phyloP scores from a whole-genome alignment of 805 yeast species.

The Priceomyces carsonii region DNA sequence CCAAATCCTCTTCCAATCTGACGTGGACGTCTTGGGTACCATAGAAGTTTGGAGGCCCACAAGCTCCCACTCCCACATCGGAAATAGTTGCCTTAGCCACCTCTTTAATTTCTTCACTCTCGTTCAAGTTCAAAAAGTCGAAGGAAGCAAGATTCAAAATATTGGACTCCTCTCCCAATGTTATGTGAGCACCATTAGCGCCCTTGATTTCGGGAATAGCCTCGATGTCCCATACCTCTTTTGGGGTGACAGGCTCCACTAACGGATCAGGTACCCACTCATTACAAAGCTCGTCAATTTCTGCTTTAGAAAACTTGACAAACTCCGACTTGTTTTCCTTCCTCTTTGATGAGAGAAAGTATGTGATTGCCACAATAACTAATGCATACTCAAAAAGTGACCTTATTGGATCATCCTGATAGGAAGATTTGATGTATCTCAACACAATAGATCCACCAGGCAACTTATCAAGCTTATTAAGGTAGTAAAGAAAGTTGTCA shows the following conservation, averaged over 20 bases:
- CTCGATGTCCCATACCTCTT: slow-evolving; percentile 62
- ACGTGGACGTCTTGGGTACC: slow-evolving; percentile 94
- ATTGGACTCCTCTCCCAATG: slow-evolving; percentile 24
- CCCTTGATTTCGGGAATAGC: slow-evolving; percentile 66
- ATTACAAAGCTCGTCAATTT: slow-evolving; percentile 77
- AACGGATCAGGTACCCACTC: slow-evolving; percentile 94
- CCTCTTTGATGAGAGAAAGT: slow-evolving; percentile 76
- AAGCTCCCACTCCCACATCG: slow-evolving; percentile 91
- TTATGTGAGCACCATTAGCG: slow-evolving; percentile 44
- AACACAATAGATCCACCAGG: slow-evolving; percentile 64
- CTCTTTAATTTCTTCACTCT: slow-evolving; percentile 44
- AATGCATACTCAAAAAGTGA: slow-evolving; percentile 77
- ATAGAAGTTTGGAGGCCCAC: slow-evolving; percentile 97
- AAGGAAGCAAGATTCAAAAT: slow-evolving; percentile 69
- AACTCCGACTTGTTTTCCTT: slow-evolving; percentile 72
- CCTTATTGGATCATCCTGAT: slow-evolving; percentile 91
- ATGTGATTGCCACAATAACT: slow-evolving; percentile 78
- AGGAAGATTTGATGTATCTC: slow-evolving; percentile 79
- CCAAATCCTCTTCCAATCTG: slow-evolving; percentile 71
- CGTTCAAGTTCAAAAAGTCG: slow-evolving; percentile 69
- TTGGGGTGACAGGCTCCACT: slow-evolving; percentile 52
- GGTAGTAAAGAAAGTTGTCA: slow-evolving; percentile 34
- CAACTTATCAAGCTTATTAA: slow-evolving; percentile 33
- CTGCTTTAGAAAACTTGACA: slow-evolving; percentile 59
- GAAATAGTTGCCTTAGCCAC: slow-evolving; percentile 60